phyloP scores from a whole-genome alignment of 2,329 filamentous ascomycete species.

The Aspergillus sp. region DNA sequence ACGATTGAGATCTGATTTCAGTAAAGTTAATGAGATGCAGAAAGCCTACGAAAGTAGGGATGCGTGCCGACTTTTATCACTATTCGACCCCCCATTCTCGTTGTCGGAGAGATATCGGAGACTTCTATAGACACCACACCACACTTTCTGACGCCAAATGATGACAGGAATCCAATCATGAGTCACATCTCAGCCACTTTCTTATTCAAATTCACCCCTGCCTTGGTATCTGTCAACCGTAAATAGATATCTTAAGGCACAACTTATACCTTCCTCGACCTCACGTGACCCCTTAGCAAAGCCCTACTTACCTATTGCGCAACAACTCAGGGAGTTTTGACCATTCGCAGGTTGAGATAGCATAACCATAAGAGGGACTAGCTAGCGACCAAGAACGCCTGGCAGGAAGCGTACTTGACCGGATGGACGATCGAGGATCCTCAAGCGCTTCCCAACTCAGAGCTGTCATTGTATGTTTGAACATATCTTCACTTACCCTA shows the following conservation, averaged over 20 bases:
- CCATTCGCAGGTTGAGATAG: not conserved
- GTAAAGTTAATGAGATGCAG: not conserved
- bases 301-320: not conserved
- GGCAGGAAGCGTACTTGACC: not conserved
- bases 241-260: not conserved
- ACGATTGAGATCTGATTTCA: not conserved
- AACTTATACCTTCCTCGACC: not conserved
- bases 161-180: not conserved
- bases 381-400: not conserved
- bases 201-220: not conserved
- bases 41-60: not conserved
- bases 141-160: not conserved
- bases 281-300: not conserved
- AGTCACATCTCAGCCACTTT: not conserved
- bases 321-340: not conserved
- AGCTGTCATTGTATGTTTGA: too few relatives aligned
- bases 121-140: conserved; percentile 6
- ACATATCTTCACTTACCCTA: not conserved
- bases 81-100: not conserved
- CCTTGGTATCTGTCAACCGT: not conserved
- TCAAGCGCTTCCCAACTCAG: not conserved
- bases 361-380: not conserved
- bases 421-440: not conserved
- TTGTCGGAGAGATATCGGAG: conserved; percentile 18
- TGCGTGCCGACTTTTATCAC: conserved; percentile 1